Conservation (phyloP, 805 yeast genomes). For the Alloascoidea africana region DNA sequence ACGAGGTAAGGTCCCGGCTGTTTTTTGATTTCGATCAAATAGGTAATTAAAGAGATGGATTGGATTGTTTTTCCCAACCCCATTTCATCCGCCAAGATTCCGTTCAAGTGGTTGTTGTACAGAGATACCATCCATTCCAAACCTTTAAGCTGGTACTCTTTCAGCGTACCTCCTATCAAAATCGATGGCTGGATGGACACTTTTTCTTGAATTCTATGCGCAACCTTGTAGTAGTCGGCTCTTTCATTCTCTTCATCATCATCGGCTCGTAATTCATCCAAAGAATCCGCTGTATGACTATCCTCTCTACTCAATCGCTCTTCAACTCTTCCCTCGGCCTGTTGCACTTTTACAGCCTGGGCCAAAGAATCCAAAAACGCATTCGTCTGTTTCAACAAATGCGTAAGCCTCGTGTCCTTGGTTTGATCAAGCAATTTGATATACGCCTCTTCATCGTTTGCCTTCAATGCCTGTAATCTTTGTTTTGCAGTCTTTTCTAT, state of each 20-base stretch:
- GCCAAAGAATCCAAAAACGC: slow-evolving; percentile 64
- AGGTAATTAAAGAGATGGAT: slow-evolving; percentile 62
- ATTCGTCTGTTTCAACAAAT: slow-evolving; percentile 68
- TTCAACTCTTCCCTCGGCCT: slow-evolving; percentile 28
- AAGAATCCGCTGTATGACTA: slow-evolving; percentile 11
- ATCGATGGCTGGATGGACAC: slow-evolving; percentile 51
- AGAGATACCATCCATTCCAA: slow-evolving; percentile 55
- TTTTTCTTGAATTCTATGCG: slow-evolving; percentile 58
- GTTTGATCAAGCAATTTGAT: slow-evolving; percentile 73
- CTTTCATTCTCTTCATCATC: slow-evolving; percentile 44
- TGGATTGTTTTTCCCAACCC: slow-evolving; percentile 60
- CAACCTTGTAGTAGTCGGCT: slow-evolving; percentile 70
- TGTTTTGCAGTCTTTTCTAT: slow-evolving; percentile 74
- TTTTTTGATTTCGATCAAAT: slow-evolving; percentile 52
- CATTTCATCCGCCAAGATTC: slow-evolving; percentile 56
- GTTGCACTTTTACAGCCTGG: slow-evolving; percentile 67
- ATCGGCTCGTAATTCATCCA: slow-evolving; percentile 23
- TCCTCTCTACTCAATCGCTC: slow-evolving; percentile 20
- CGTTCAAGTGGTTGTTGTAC: slow-evolving; percentile 44
- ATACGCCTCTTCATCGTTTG: slow-evolving; percentile 82
- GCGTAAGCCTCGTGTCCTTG: slow-evolving; percentile 77
- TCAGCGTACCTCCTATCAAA: slow-evolving; percentile 62
- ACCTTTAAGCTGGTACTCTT: slow-evolving; percentile 61
- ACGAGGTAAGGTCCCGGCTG: slow-evolving; percentile 59
- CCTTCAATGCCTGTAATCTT: slow-evolving; percentile 74